Evolutionary conservation across 495 filamentous ascomycete species (phyloP), one percentile per base, ranked within the genome.

Genomic region (Cryomyces antarcticus): DNA sequence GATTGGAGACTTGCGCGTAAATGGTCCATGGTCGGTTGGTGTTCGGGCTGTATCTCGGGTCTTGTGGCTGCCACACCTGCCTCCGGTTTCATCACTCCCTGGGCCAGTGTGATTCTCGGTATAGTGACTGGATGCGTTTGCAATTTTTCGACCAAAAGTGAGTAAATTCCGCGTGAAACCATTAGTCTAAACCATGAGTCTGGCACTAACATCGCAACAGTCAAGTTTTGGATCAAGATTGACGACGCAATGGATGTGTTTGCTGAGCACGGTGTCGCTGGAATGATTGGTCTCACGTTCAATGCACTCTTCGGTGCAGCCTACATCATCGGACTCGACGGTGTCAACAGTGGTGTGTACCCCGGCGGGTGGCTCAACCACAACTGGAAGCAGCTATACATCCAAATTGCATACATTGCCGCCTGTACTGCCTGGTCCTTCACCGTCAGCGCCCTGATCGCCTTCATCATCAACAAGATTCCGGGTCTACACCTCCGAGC

Each of bases 21-120:
- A 67, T 96, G 89, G 89, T 94, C 88, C 2, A 93, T 96, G 71
- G 89, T 97, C 52, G 89, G 89, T 42, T 94, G 89, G 82, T 97
- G 89, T 62, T 97, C 89, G 27, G 89, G 89, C 38, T 76, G 78
- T 50, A 57, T 56, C 42, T 61, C 54, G 46, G 49, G 56, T 38
- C 48, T 58, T 10, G 89, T 97, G 46, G 54, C 51, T 41, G 49
- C 49, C 10, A 54, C 54, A 36, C 52, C 58, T 37, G 54, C 57
- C 12, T 59, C 53, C 47, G 53, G 55, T 51, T 58, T 74, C 62
- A 81, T 96, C 56, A 73, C 82, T 30, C 86, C 89, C 7, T 95
- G 89, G 80, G 87, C 76, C 12, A 81, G 78, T 51, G 73, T 96
- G 49, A 61, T 87, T 46, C 71, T 94, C 33, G 89, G 92, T 41